Evolutionary conservation across 106 monocot species (phyloP).

Genomic region (Dioscorea dumetorum): DNA sequence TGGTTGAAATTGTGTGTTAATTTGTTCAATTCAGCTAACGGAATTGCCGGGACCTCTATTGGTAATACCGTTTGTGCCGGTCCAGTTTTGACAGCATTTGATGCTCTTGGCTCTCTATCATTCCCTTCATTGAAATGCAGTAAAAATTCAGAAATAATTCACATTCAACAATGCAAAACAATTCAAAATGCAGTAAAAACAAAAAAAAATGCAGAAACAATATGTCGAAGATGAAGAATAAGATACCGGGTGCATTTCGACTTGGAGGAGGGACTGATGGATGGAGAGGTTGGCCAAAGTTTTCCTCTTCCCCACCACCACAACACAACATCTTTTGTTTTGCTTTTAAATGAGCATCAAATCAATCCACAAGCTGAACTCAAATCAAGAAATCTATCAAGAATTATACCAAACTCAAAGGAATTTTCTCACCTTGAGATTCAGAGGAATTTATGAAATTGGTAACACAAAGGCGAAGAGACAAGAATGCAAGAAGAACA

Average conservation of each 20-base stretch:
- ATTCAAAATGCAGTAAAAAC: too few species aligned
- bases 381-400: too few species aligned
- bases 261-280: slow-evolving; percentile 4
- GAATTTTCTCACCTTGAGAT: too few species aligned
- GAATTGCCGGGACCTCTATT: slow-evolving; percentile 62
- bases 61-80: slow-evolving; percentile 51
- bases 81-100: slow-evolving; percentile 26
- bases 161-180: neutral
- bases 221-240: neutral
- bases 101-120: slow-evolving; percentile 41
- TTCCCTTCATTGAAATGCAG: slow-evolving; percentile 15
- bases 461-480: too few species aligned
- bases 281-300: neutral
- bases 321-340: slow-evolving; percentile 7
- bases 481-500: too few species aligned
- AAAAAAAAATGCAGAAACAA: neutral
- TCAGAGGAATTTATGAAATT: too few species aligned
- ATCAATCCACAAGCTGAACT: too few species aligned
- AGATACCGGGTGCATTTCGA: neutral
- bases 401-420: too few species aligned
- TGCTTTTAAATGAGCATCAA: too few species aligned
- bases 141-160: neutral
- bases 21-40: slow-evolving; percentile 57
- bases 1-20: slow-evolving; percentile 58
- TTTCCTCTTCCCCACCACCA: slow-evolving; percentile 1